Conservation (phyloP, 345 rosid species). For the Eucalyptus albens region DNA sequence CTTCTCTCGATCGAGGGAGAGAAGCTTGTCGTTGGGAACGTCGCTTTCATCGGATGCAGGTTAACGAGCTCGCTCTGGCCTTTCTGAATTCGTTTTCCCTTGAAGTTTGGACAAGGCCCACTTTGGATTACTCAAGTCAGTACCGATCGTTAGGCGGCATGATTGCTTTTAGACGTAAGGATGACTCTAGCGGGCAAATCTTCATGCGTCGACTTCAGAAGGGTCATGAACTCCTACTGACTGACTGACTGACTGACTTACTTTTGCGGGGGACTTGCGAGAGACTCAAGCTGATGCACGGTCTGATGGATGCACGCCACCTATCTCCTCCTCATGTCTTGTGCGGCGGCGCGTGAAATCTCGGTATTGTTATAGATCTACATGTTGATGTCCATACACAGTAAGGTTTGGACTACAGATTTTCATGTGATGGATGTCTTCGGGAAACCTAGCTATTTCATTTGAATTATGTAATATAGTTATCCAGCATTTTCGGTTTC, state of each 20-base stretch:
- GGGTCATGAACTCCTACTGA: not conserved
- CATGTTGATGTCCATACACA: not conserved
- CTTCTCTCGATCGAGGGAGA: not conserved
- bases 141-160: not conserved
- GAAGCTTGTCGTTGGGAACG: not conserved
- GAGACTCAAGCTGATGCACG: not conserved
- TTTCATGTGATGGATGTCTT: not conserved
- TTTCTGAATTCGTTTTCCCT: not conserved
- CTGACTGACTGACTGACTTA: not conserved
- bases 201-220: not conserved
- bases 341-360: not conserved
- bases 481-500: not conserved
- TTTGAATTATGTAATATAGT: not conserved
- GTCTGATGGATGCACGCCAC: not conserved
- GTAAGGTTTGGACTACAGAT: not conserved
- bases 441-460: not conserved
- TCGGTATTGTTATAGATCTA: not conserved
- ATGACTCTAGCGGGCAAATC: not conserved
- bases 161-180: not conserved
- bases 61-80: not conserved
- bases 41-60: not conserved
- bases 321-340: not conserved
- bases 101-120: not conserved
- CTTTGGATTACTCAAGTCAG: not conserved
- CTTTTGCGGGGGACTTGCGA: not conserved